Conservation (phyloP, 495 filamentous ascomycete genomes). For the Penicillium ochrochloron region DNA sequence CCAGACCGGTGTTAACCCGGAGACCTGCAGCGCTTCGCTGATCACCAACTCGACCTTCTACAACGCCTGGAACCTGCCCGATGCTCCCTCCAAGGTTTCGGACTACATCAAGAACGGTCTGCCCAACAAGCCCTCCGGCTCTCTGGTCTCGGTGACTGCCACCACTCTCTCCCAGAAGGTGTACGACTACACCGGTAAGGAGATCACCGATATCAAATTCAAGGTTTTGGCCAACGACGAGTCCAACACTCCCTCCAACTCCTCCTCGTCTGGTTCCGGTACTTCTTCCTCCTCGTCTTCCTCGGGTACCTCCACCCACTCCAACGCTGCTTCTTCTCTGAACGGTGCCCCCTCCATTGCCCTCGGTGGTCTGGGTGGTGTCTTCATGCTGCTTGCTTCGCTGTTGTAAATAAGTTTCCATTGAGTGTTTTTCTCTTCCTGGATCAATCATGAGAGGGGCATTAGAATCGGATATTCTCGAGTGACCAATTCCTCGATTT, state of each 20-base stretch:
- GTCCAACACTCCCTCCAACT: constrained; percentile 56
- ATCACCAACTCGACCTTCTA: constrained; percentile 67
- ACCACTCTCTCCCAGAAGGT: constrained; percentile 57
- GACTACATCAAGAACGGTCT: constrained; percentile 60
- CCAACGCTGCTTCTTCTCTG: constrained; percentile 25
- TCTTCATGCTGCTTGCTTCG: constrained; percentile 38
- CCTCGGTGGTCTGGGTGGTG: constrained; percentile 28
- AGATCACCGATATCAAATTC: constrained; percentile 59
- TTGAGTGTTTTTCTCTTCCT: not conserved
- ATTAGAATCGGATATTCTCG: not conserved
- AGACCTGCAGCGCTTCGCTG: constrained; percentile 62
- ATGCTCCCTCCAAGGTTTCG: constrained; percentile 52
- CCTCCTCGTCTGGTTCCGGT: constrained; percentile 40
- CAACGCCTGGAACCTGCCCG: constrained; percentile 77
- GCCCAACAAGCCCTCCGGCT: constrained; percentile 55
- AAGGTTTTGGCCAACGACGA: constrained; percentile 53
- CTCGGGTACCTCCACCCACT: constrained; percentile 34
- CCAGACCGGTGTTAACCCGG: constrained; percentile 56
- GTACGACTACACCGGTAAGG: constrained; percentile 56
- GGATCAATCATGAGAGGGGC: not conserved
- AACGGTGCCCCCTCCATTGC: constrained; percentile 27
- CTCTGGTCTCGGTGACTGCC: constrained; percentile 60
- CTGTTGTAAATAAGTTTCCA: constrained; percentile 24
- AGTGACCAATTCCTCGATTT: not conserved
- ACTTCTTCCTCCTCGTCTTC: constrained; percentile 42